These are phyloP conservation scores for Chenopodium formosanum DNA, from an alignment of 148 eudicot species.

Conservation along the genomic window DNA sequence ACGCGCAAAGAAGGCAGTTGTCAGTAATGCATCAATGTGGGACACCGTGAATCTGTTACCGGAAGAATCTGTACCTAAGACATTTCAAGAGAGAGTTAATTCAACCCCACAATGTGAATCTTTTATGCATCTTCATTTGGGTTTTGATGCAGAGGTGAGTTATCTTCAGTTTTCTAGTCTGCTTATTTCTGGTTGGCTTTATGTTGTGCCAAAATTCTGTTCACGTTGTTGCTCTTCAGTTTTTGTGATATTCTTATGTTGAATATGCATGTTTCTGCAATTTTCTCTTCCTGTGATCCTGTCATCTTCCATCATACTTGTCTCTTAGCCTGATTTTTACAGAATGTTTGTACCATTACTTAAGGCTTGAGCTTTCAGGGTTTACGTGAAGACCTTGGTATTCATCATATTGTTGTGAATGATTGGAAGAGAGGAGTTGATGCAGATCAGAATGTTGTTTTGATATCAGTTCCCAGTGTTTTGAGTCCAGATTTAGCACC, in stretches of 20 bases:
- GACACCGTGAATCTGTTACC: constrained; percentile 82
- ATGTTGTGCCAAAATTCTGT: not conserved
- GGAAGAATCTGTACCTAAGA: constrained; percentile 59
- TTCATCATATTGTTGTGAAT: constrained; percentile 91
- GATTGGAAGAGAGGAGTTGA: constrained; percentile 93
- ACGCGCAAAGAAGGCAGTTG: constrained; percentile 93
- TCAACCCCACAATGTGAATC: constrained; percentile 94
- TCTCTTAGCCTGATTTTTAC: not conserved
- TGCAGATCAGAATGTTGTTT: constrained; percentile 94
- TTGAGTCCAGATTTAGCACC: constrained; percentile 84
- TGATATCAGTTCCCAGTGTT: constrained; percentile 89
- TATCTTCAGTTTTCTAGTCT: not conserved
- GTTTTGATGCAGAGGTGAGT: constrained; percentile 89
- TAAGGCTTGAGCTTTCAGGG: constrained; percentile 42
- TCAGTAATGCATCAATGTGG: constrained; percentile 99
- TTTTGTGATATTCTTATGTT: not conserved
- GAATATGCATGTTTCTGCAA: not conserved
- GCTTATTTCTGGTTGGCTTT: constrained; percentile 9
- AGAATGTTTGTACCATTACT: not conserved
- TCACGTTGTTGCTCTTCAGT: not conserved
- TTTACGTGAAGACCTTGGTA: constrained; percentile 73
- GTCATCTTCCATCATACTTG: not conserved
- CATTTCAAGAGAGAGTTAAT: constrained; percentile 54
- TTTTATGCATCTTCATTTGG: constrained; percentile 97
- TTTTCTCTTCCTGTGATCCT: not conserved